Base-by-base conservation (phyloP, 441 rosid genomes). In the Jatropha podagrica region DNA sequence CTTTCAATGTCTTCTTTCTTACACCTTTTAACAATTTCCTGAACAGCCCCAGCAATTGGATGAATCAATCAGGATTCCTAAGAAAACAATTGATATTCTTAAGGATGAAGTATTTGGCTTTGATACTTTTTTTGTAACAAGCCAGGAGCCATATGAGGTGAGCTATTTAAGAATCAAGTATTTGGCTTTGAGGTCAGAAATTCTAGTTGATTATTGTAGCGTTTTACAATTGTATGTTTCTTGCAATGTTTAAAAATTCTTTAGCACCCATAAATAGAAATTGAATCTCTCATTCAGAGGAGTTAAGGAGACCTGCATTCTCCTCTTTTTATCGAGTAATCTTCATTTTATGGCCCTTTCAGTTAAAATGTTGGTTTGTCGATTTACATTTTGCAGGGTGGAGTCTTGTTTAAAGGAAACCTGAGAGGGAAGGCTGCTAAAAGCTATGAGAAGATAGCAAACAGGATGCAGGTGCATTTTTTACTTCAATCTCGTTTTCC, bases 61-160 rank as follows among this genome's bases (percentile, higher is more conserved):
- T 83, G 97, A 89, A 69, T 85, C 87, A 61, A 81, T 87, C 69
- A 89, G 95, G 85, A 90, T 95, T 79, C 84, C 97, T n/a, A 95
- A 95, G 79, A 92, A 83, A 84, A 92, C 94, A 68, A 84, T 93
- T 69, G 96, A 88, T 71, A 86, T 90, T 76, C 91, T 95, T n/a
- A 95, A 84, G 88, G 92, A 89, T 60, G 96, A 92, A 93, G 96
- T 93, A 71, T 95, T 95, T 69, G 99, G 95, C 51, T 95, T 95
- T 80, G 98, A 95, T 81, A 93, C 96, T 18, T 93, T 91, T 82
- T 95, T 93, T 59, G 97, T 95, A 74, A 95, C 98, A 52, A 93
- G 94, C 85, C 92, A 93, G 83, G 98, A 93, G 82, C 99, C 98
- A 41, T 95, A 93, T 78, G 97, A 93, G 95, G 98, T 93, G 81